phyloP scores from a whole-genome alignment of 202 grass and related monocot genomes.

The Panicum virgatum region DNA sequence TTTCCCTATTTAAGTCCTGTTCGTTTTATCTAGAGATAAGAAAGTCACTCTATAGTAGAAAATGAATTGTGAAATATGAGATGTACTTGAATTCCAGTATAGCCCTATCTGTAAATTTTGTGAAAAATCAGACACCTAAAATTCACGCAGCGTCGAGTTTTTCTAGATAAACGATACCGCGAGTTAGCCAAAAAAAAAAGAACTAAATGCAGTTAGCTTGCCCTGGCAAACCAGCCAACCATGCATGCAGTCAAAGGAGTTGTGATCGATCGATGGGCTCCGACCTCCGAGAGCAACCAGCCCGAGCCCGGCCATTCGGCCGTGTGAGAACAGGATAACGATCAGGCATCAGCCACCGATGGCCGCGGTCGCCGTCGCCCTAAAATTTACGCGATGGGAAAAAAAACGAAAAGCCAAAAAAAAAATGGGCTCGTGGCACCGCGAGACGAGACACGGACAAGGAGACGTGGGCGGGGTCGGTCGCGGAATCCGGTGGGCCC shows the following conservation, averaged over 20 bases:
- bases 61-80: too few species aligned
- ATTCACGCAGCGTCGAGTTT: too few species aligned
- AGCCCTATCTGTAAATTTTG: too few species aligned
- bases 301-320: background rate
- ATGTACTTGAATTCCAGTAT: too few species aligned
- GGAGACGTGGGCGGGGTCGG: background rate
- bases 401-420: background rate
- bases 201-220: background rate
- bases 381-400: background rate
- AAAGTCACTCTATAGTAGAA: too few species aligned
- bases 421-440: background rate
- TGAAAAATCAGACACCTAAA: too few species aligned
- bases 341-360: background rate
- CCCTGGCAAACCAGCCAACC: background rate
- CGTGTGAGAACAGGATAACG: background rate
- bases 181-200: too few species aligned
- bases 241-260: too few species aligned
- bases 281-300: background rate
- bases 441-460: slow-evolving; percentile 4
- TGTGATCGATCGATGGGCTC: background rate
- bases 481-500: background rate
- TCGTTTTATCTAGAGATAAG: too few species aligned
- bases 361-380: background rate
- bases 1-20: too few species aligned
- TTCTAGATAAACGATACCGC: too few species aligned